These are phyloP conservation scores for Wickerhamomyces strasburgensis DNA, from an alignment of 805 yeast genomes.

Conservation along the genomic window DNA sequence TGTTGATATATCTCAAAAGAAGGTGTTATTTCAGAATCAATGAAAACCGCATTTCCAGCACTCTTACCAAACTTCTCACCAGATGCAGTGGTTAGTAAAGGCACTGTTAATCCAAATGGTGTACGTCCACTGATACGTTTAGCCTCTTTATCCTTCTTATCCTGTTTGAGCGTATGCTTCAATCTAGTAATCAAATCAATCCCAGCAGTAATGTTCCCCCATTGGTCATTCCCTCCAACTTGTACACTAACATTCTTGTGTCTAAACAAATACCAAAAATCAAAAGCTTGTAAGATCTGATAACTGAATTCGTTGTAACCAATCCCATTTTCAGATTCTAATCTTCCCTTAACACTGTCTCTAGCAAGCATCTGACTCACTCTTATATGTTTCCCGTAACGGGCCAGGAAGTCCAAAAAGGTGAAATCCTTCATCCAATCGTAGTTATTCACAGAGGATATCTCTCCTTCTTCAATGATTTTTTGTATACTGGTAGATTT, in stretches of 20 bases:
- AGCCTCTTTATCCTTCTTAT: constrained; percentile 19
- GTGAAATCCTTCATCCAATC: constrained; percentile 82
- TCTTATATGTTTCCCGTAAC: constrained; percentile 73
- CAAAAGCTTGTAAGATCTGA: constrained; percentile 90
- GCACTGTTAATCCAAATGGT: constrained; percentile 81
- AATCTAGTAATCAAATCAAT: constrained; percentile 75
- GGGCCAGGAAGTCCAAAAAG: constrained; percentile 72
- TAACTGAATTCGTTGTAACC: constrained; percentile 95
- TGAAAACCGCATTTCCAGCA: constrained; percentile 94
- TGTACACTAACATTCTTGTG: constrained; percentile 61
- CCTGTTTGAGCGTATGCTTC: constrained; percentile 21
- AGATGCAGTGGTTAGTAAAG: constrained; percentile 76
- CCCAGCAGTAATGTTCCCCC: constrained; percentile 98
- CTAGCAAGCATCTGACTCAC: constrained; percentile 84
- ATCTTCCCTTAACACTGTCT: constrained; percentile 76
- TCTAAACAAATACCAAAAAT: constrained; percentile 75
- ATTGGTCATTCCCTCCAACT: constrained; percentile 95
- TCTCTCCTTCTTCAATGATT: constrained; percentile 35
- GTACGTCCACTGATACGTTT: constrained; percentile 18
- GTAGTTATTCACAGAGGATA: constrained; percentile 55
- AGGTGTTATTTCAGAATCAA: constrained; percentile 67
- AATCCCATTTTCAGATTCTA: constrained; percentile 65
- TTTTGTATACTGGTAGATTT: constrained; percentile 24
- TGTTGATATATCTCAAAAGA: constrained; percentile 83
- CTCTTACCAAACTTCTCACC: constrained; percentile 97